Conservation (phyloP, 2,329 filamentous ascomycete species). For the Rosellinia necatrix region DNA sequence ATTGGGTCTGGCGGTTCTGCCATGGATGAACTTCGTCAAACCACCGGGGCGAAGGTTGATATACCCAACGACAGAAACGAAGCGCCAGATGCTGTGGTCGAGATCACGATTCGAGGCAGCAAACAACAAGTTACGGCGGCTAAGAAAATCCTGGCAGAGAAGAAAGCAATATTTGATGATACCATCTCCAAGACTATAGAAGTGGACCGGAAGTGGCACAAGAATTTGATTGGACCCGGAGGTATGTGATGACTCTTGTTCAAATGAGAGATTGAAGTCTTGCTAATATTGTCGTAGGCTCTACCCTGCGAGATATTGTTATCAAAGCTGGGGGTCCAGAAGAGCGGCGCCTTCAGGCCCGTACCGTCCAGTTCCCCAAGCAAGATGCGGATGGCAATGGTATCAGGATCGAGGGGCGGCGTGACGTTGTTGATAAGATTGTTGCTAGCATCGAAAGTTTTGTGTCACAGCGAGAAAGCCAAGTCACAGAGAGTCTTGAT, state of each 20-base stretch:
- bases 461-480: conserved; percentile 81
- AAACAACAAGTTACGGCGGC: conserved; percentile 89
- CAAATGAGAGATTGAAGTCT: not conserved
- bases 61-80: conserved; percentile 81
- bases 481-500: conserved; percentile 77
- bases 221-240: conserved; percentile 83
- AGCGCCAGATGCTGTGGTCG: conserved; percentile 69
- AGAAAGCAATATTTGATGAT: conserved; percentile 84
- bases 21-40: conserved; percentile 85
- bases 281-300: conserved; percentile 62
- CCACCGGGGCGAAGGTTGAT: conserved; percentile 87
- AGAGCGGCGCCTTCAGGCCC: conserved; percentile 80
- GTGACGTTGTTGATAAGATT: conserved; percentile 86
- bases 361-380: conserved; percentile 93
- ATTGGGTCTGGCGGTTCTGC: conserved; percentile 90
- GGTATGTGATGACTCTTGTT: conserved; percentile 61
- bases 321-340: conserved; percentile 86
- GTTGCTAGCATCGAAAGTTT: conserved; percentile 79
- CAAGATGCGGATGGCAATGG: conserved; percentile 79
- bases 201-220: conserved; percentile 94
- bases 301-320: conserved; percentile 85
- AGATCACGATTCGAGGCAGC: conserved; percentile 90
- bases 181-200: conserved; percentile 84
- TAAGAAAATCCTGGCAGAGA: conserved; percentile 87
- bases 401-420: conserved; percentile 87